phyloP scores from a whole-genome alignment of 2,329 filamentous ascomycete genomes.

The Catunica adiposa region DNA sequence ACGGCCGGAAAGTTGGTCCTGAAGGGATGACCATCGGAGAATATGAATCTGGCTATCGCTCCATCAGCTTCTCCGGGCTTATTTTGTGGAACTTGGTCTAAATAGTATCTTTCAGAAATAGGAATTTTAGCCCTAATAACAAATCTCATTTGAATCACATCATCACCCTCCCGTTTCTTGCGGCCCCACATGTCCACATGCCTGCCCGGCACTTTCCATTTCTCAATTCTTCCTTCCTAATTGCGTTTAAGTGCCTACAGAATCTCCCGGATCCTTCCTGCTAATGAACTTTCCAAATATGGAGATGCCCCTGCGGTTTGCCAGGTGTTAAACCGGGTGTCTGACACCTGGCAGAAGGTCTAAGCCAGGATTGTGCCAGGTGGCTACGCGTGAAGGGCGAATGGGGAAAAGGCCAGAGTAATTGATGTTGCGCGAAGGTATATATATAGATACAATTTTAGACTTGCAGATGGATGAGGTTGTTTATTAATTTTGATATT shows the following conservation, averaged over 20 bases:
- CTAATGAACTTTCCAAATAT: too few species aligned
- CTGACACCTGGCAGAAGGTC: too few species aligned
- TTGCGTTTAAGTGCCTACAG: not conserved
- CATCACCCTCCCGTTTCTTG: not conserved
- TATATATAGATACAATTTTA: too few species aligned
- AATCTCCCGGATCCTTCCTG: too few species aligned
- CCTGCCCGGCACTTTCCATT: not conserved
- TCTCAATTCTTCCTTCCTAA: not conserved
- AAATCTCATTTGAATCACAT: not conserved
- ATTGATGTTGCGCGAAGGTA: too few species aligned
- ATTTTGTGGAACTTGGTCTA: slow-evolving; percentile 35
- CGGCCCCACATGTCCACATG: not conserved
- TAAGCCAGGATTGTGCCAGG: too few species aligned
- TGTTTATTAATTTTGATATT: too few species aligned
- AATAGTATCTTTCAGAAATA: not conserved
- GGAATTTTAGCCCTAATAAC: not conserved
- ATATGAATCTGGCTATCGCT: slow-evolving; percentile 18
- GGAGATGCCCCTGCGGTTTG: too few species aligned
- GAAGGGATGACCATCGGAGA: slow-evolving; percentile 34
- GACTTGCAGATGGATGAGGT: too few species aligned
- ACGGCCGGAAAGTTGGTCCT: slow-evolving; percentile 23
- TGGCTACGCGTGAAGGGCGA: too few species aligned
- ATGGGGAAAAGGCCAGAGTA: too few species aligned
- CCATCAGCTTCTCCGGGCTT: slow-evolving; percentile 23
- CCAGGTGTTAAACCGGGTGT: too few species aligned